Evolutionary conservation across 305 asterid genomes (phyloP).

Genomic region (Euphrasia arctica): DNA sequence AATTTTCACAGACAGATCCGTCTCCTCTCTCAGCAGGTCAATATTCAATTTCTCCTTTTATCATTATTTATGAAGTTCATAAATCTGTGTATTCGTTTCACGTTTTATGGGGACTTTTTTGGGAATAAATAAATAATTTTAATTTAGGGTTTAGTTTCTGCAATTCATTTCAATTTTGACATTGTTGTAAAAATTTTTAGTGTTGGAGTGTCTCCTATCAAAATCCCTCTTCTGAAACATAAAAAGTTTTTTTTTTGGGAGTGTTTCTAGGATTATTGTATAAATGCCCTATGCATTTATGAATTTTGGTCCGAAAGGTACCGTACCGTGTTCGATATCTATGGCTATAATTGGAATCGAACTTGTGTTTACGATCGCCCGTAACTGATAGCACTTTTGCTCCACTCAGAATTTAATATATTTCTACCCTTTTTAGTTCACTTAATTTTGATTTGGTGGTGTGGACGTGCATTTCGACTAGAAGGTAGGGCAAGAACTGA

Average conservation of each 20-base stretch:
- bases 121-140: not conserved
- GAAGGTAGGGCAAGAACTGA: constrained; percentile 7
- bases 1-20: constrained; percentile 27
- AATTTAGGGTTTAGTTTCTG: constrained; percentile 27
- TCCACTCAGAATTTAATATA: not conserved
- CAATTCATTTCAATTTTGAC: not conserved
- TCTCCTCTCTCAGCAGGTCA: constrained; percentile 28
- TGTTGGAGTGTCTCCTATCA: not conserved
- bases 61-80: not conserved
- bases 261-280: constrained; percentile 12
- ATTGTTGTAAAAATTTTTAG: not conserved
- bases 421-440: not conserved
- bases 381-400: constrained; percentile 7
- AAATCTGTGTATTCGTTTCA: not conserved
- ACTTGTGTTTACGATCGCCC: not conserved
- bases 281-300: constrained; percentile 4
- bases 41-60: not conserved
- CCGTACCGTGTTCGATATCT: not conserved
- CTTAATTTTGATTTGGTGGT: not conserved
- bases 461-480: constrained; percentile 1
- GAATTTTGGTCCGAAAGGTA: not conserved
- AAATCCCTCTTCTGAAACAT: not conserved
- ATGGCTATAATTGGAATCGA: not conserved
- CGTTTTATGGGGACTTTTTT: constrained; percentile 19
- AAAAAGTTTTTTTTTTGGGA: not conserved